Base-by-base conservation (phyloP, 2,329 filamentous ascomycete genomes). In the Nemania sp. region DNA sequence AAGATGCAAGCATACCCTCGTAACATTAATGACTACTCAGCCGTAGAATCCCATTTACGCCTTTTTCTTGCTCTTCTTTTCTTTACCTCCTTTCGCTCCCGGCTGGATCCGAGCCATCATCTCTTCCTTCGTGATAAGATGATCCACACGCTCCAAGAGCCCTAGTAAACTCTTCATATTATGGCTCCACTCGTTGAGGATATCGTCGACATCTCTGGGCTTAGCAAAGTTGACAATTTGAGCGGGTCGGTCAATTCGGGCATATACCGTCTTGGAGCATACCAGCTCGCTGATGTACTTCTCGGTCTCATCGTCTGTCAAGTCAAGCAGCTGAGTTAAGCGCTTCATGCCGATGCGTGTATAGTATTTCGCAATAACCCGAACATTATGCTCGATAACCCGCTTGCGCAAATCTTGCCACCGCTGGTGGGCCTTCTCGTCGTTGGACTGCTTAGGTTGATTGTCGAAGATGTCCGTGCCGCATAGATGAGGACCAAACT, bases 71-170 rank as follows among this genome's bases (percentile, higher is more conserved):
- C 62, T 62, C 64, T 70, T 70, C 60, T 72, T 72, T 47, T 71
- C 73, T 64, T 75, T 73, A 14, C 63, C 62, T 15, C 67, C 68
- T 67, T 76, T 73, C 30, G 74, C 75, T 6, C 70, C 79, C 5
- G 90, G 90, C 73, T 94, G 88, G 67, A 99, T 97, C 55, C 92
- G 83, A 34, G 94, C 94, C 94, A 99, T 99, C 94, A 99, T 99
- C 80, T 99, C 94, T 76, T 99, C 94, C 81, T 97, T 97, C 50
- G 95, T 99, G 68, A 99, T 99, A 67, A 99, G 80, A 73, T 99
- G 94, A 70, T 99, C 94, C 57, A 99, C 95, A 60, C 91, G 83
- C 80, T 96, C 91, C 68, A 96, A 70, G 50, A 93, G 76, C 9
- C 90, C 91, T 61, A 96, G 75, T 66, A 96, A 75, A 69, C 87